Percentiles rank a stretch among this genome's conserved stretches.
Conservation (phyloP, 2,329 filamentous ascomycete genomes). For the Beauveria scarabaeidicola region DNA sequence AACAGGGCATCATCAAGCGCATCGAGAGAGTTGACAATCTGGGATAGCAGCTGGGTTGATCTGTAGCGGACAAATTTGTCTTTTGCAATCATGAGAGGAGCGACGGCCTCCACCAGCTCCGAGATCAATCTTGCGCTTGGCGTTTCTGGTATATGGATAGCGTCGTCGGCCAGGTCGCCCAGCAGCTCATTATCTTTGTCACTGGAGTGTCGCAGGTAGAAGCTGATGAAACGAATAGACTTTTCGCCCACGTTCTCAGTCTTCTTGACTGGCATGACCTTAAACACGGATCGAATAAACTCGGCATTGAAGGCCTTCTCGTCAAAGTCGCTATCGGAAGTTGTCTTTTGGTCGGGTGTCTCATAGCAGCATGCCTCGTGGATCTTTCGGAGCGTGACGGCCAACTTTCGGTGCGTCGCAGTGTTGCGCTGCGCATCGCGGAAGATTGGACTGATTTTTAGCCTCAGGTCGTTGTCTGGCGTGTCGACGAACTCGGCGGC, state of each 20-base stretch:
- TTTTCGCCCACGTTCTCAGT: constrained; percentile 82
- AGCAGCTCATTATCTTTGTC: constrained; percentile 64
- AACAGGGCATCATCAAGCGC: constrained; percentile 90
- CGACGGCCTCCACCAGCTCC: constrained; percentile 61
- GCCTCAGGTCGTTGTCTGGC: constrained; percentile 60
- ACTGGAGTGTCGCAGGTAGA: constrained; percentile 68
- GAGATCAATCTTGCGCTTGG: constrained; percentile 73
- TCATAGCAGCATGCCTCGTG: constrained; percentile 77
- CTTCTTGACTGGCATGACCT: constrained; percentile 83
- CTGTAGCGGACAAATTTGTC: constrained; percentile 90
- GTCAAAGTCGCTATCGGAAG: constrained; percentile 57
- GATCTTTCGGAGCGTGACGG: constrained; percentile 78
- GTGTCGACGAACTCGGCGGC: constrained; percentile 71
- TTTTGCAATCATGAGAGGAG: constrained; percentile 74
- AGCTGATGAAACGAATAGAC: constrained; percentile 75
- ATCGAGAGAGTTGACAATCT: constrained; percentile 87
- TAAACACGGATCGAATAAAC: constrained; percentile 71
- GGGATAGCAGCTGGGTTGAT: constrained; percentile 79
- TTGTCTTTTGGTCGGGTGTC: constrained; percentile 43
- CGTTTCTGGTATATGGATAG: constrained; percentile 67
- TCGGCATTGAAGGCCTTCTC: constrained; percentile 85
- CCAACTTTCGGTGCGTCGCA: constrained; percentile 81
- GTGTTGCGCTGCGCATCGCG: constrained; percentile 81
- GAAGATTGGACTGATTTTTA: constrained; percentile 64
- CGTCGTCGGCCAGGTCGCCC: constrained; percentile 53